phyloP scores from a whole-genome alignment of 331 rosid genomes.

The Stylosanthes scabra region DNA sequence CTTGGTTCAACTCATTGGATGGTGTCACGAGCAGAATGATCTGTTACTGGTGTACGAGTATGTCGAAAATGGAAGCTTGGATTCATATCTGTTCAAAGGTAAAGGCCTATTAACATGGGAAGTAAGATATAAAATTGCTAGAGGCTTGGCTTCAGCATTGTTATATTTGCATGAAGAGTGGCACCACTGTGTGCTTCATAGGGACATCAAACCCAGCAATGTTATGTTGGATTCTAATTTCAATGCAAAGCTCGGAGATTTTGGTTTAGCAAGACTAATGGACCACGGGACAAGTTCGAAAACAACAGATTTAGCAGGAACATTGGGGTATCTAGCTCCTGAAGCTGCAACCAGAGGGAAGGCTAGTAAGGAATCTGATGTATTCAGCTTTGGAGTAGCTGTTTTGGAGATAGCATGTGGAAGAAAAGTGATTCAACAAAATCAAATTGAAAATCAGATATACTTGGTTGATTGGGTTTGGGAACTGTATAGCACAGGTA shows the following conservation, averaged over 20 bases:
- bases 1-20: conserved; percentile 25
- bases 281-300: conserved; percentile 31
- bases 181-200: conserved; percentile 38
- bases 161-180: conserved; percentile 50
- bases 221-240: conserved; percentile 44
- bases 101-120: conserved; percentile 37
- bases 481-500: conserved; percentile 13
- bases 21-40: conserved; percentile 30
- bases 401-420: conserved; percentile 44
- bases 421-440: not conserved
- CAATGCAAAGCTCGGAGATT: conserved; percentile 50
- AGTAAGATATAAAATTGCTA: conserved; percentile 36
- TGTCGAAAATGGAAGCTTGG: conserved; percentile 34
- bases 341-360: conserved; percentile 16
- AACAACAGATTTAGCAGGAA: conserved; percentile 43
- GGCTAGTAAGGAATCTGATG: conserved; percentile 42
- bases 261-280: conserved; percentile 46
- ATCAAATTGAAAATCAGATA: not conserved
- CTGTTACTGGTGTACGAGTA: conserved; percentile 32
- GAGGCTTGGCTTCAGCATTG: conserved; percentile 48
- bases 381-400: conserved; percentile 50
- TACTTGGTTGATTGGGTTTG: conserved; percentile 35
- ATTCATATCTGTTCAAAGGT: conserved; percentile 7
- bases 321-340: conserved; percentile 43
- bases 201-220: conserved; percentile 51